Evolutionary conservation across 176 grass and related monocot species (phyloP), one percentile per base, ranked within the genome.

Genomic region (Chloris gayana): DNA sequence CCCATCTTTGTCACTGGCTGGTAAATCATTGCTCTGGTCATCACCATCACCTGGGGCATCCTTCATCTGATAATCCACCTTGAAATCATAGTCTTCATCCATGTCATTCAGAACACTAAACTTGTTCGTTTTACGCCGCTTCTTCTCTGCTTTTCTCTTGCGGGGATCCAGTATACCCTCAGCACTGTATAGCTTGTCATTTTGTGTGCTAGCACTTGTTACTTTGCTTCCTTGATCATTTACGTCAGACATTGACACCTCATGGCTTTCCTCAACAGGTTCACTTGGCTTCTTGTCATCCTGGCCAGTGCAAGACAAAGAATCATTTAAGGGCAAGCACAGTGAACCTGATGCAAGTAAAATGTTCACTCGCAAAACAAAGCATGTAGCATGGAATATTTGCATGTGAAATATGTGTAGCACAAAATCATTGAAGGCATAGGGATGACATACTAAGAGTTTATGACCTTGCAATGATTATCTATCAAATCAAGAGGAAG

Each of bases 101-200:
- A 85, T 76, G 82, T 85, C 82, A 17, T 54, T 85, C 27, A 78
- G 33, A 53, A 68, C 62, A 0, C 62, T 81, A 22, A 82, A 74
- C 85, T 77, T 88, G 76, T 88, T 84, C 18, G 19, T 63, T 45
- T 88, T 88, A 32, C 81, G 81, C 7, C 33, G 53, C 49, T 88
- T 88, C 82, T 88, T 85, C 70, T 95, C 45, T 34, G 88, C 86
- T 79, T 90, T 95, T 54, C 27, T 81, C 84, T 88, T 95, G 25
- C 83, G 90, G 12, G 92, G 96, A 60, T 99, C 86, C 2, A 95
- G 71, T 66, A 99, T 95, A 76, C 92, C 96, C 64, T 91, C 84
- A 0, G 88, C 92, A 0, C 88, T 84, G 67, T 99, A 93, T 39
- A 99, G 25, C 72, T 93, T 99, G 26, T 91, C 79, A 24, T 93